Evolutionary conservation across 2,329 filamentous ascomycete genomes (phyloP), one percentile per base, ranked within the genome.

Genomic region (Venturia asperata): DNA sequence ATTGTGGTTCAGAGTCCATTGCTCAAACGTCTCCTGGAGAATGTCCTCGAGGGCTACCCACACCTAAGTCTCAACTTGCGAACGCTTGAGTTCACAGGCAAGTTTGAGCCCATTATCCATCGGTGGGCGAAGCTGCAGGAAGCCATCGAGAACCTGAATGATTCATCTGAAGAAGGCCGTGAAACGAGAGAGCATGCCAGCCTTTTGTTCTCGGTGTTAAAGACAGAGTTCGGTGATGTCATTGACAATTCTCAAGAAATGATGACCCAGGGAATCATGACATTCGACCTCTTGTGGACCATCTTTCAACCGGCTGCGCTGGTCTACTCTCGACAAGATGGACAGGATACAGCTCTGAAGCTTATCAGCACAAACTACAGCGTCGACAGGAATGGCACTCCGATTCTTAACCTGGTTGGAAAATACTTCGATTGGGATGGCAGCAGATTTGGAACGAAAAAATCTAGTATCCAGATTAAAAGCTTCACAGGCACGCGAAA

Each of bases 91-190:
- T 75, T 77, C 66, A 68, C 68, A 1, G 69, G 67, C 5, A 75
- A 75, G 2, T 77, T 77, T 65, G 67, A 70, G 7, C 70, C 71
- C 1, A 76, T 77, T 67, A 72, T 75, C 52, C 71, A 76, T 67
- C 70, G 74, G 10, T 81, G 55, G 87, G 84, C 85, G 80, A 81
- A 9, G 80, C 19, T 61, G 9, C 65, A 85, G 0, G 77, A 82
- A 61, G 81, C 85, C 67, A 75, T 83, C 3, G 77, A 80, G 58
- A 80, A 83, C 63, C 80, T 83, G 0, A 84, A 81, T 5, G 86
- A 88, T 68, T 67, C 37, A n/a, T n/a, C n/a, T 27, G 69, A 68
- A 11, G 66, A 71, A 7, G 74, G 74, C 63, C 70, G 71, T 13
- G 68, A 67, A n/a, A 67, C 70, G 6, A 67, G 66, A 47, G 66